Percentiles rank a stretch among this genome's conserved stretches.
Evolutionary conservation across 2,329 filamentous ascomycete genomes (phyloP).

Genomic region (Lizonia empirigonia): DNA sequence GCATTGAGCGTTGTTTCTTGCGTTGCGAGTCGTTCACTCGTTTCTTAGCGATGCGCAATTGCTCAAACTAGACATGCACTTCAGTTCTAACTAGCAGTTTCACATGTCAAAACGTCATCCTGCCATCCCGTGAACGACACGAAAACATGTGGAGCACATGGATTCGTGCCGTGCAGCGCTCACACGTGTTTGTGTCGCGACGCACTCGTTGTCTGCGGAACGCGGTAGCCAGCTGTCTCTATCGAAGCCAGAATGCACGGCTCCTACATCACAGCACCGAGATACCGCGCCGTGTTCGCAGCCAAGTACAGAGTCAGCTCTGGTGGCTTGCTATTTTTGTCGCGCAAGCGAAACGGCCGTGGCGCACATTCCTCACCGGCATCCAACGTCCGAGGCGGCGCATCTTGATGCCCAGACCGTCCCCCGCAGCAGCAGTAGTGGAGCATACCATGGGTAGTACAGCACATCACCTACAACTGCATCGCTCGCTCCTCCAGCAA

Average conservation of each 20-base stretch:
- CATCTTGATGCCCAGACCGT: no score
- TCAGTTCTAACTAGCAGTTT: background rate
- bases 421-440: no score
- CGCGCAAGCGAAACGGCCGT: background rate
- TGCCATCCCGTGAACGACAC: background rate
- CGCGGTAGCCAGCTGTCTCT: background rate
- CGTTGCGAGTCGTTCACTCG: background rate
- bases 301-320: background rate
- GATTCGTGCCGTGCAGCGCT: constrained; percentile 1
- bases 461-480: no score
- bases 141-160: constrained; percentile 13
- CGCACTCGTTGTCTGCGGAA: background rate
- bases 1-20: background rate
- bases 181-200: constrained; percentile 2
- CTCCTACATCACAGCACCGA: no score
- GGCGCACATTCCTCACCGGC: constrained; percentile 1
- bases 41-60: no score
- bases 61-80: background rate
- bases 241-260: background rate
- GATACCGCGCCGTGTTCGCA: background rate
- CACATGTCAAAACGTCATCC: constrained; percentile 9
- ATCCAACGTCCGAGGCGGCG: background rate
- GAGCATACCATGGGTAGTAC: no score
- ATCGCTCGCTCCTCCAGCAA: no score
- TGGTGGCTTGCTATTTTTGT: constrained; percentile 1